These are phyloP conservation scores for Psilocybe subaeruginosa DNA, from an alignment of 768 basidiomycete genomes.

Conservation along the genomic window DNA sequence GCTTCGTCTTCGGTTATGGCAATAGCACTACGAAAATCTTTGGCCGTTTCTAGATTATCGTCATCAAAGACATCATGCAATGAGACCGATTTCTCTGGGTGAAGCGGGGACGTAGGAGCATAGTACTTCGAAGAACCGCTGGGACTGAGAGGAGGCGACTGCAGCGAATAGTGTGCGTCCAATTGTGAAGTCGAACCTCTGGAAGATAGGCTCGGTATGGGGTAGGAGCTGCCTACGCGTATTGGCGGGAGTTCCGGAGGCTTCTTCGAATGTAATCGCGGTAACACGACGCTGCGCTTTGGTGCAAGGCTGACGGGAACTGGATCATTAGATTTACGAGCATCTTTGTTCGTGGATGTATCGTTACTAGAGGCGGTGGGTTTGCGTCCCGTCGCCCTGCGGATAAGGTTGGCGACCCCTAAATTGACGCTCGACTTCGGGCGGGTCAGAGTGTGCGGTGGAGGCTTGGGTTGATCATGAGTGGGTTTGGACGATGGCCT, in stretches of 20 bases:
- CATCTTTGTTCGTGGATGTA: slow-evolving; percentile 23
- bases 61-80: slow-evolving; percentile 52
- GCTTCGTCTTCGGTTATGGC: slow-evolving; percentile 67
- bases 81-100: slow-evolving; percentile 25
- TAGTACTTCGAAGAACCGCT: slow-evolving; percentile 6
- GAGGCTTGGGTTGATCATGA: slow-evolving; percentile 12
- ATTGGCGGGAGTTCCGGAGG: slow-evolving; percentile 31
- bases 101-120: slow-evolving; percentile 17
- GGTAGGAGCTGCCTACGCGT: slow-evolving; percentile 27
- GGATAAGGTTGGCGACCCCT: slow-evolving; percentile 38
- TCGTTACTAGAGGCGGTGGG: slow-evolving; percentile 20
- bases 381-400: slow-evolving; percentile 40
- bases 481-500: slow-evolving; percentile 2
- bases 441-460: slow-evolving; percentile 18
- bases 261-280: slow-evolving; percentile 37
- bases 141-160: slow-evolving; percentile 1
- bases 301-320: slow-evolving; percentile 15
- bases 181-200: background rate
- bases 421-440: slow-evolving; percentile 30
- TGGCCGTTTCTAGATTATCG: slow-evolving; percentile 52
- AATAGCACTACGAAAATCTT: slow-evolving; percentile 64
- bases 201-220: slow-evolving; percentile 10
- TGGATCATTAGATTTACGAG: slow-evolving; percentile 9
- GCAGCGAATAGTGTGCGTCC: background rate
- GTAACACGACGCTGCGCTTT: slow-evolving; percentile 31